phyloP scores from a whole-genome alignment of 345 rosid genomes.

The Iberis pinnata region DNA sequence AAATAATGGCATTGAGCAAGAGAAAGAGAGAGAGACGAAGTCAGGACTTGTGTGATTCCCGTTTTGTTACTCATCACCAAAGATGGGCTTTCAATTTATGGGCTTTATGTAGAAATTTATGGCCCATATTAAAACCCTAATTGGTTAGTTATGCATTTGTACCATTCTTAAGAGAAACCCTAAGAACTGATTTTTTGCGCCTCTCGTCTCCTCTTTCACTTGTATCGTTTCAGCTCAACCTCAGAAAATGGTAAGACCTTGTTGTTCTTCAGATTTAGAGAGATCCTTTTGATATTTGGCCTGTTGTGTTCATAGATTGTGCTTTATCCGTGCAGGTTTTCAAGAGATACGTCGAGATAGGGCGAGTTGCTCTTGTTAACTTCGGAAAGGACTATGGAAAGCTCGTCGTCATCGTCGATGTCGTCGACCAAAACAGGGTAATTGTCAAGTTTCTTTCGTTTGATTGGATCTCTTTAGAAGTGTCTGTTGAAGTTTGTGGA shows the following conservation, averaged over 20 bases:
- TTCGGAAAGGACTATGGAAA: constrained; percentile 74
- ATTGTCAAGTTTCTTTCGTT: not conserved
- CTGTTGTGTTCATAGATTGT: not conserved
- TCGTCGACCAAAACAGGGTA: constrained; percentile 75
- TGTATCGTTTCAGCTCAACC: not conserved
- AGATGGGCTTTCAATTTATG: not conserved
- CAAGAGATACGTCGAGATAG: constrained; percentile 84
- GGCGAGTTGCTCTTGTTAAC: constrained; percentile 75
- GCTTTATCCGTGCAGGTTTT: constrained; percentile 38
- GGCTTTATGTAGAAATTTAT: not conserved
- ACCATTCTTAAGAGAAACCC: not conserved
- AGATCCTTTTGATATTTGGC: not conserved
- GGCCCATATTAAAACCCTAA: constrained; percentile 1
- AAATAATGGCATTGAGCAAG: too few species aligned
- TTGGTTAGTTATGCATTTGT: not conserved
- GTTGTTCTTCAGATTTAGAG: not conserved
- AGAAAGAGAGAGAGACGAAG: too few species aligned
- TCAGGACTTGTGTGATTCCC: too few species aligned
- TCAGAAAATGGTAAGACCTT: constrained; percentile 5
- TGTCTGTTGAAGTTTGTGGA: constrained; percentile 1
- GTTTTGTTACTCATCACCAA: too few species aligned
- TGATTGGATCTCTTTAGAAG: too few species aligned
- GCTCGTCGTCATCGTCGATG: constrained; percentile 81
- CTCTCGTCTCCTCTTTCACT: not conserved
- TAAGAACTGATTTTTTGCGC: not conserved